Evolutionary conservation across 1,139 yeast genomes (phyloP).

Genomic region (Debaryomycetaceae sp.): DNA sequence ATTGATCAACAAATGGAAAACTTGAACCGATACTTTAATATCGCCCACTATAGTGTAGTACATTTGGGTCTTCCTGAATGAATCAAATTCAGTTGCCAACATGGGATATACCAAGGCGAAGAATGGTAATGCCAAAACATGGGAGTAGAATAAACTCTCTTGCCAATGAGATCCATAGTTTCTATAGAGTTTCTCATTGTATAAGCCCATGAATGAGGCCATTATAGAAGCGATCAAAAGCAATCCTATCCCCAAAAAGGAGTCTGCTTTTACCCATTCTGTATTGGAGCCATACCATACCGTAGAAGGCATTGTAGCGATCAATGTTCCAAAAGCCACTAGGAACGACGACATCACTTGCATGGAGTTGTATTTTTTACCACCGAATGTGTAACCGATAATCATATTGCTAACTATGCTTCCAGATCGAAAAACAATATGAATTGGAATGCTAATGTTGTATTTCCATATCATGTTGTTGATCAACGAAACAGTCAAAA

Average conservation of each 20-base stretch:
- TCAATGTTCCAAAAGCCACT: conserved; percentile 54
- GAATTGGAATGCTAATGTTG: conserved; percentile 62
- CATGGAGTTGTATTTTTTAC: conserved; percentile 40
- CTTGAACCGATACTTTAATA: conserved; percentile 9
- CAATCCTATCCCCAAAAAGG: conserved; percentile 42
- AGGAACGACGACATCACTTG: conserved; percentile 52
- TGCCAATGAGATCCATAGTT: conserved; percentile 60
- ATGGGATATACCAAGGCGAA: conserved; percentile 34
- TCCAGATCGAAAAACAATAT: conserved; percentile 64
- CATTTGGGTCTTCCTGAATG: conserved; percentile 8
- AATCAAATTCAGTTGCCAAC: conserved; percentile 12
- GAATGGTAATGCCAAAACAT: conserved; percentile 55
- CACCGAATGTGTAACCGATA: conserved; percentile 46
- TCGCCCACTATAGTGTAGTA: background rate
- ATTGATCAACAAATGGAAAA: conserved; percentile 36
- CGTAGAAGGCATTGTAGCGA: conserved; percentile 38
- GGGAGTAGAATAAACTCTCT: conserved; percentile 61
- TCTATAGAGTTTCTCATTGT: conserved; percentile 48
- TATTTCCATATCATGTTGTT: conserved; percentile 60
- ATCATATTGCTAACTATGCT: conserved; percentile 62
- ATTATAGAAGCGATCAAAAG: conserved; percentile 46
- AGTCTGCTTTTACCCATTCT: conserved; percentile 9
- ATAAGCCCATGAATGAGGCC: conserved; percentile 53
- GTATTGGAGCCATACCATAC: background rate
- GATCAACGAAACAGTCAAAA: conserved; percentile 49